Conservation (phyloP, 228 moss, liverwort and hornwort species). For the Sphagnum magellanicum region DNA sequence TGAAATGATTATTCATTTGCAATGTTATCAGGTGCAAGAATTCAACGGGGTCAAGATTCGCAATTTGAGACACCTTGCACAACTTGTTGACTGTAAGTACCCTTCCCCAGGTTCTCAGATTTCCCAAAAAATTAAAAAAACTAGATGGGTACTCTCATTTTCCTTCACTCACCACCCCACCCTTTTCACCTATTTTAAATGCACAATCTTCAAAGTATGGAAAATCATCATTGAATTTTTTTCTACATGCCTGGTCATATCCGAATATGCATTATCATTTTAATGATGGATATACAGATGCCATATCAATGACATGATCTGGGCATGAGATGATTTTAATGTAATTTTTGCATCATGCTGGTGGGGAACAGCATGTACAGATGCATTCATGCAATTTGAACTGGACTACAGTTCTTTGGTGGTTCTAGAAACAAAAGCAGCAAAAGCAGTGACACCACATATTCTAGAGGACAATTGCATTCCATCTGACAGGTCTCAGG, state of each 20-base stretch:
- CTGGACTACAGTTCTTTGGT: conserved; percentile 87
- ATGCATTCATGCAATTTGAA: conserved; percentile 78
- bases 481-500: conserved; percentile 83
- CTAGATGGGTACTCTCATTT: too few relatives aligned
- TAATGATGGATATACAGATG: not conserved
- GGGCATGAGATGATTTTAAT: not conserved
- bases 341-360: not conserved
- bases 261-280: too few relatives aligned
- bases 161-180: too few relatives aligned
- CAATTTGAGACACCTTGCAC: conserved; percentile 83
- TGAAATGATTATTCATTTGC: too few relatives aligned
- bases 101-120: not conserved
- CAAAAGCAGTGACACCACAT: conserved; percentile 54
- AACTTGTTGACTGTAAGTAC: conserved; percentile 79
- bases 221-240: too few relatives aligned
- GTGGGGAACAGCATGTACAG: conserved; percentile 58
- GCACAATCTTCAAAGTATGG: too few relatives aligned
- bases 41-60: conserved; percentile 88
- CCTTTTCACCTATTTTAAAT: too few relatives aligned
- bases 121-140: too few relatives aligned
- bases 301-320: not conserved
- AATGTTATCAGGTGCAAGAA: conserved; percentile 50
- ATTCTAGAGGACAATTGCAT: conserved; percentile 86
- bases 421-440: conserved; percentile 80
- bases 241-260: too few relatives aligned